Percentiles rank a stretch among this genome's conserved stretches.
Conservation (phyloP, 1,139 yeast species). For the Suzukiozyma palmioleophila region DNA sequence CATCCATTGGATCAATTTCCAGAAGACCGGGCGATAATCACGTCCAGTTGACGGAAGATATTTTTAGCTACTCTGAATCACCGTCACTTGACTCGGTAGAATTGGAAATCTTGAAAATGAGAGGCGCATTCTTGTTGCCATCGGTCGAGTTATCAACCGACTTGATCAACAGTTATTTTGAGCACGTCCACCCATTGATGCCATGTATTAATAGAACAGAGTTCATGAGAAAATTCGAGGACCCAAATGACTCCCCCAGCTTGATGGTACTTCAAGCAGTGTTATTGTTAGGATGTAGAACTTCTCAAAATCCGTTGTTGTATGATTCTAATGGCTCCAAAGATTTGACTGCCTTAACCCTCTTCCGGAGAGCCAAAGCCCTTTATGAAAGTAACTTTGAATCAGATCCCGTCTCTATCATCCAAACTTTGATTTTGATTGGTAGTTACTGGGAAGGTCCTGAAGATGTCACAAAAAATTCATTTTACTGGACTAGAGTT, state of each 20-base stretch:
- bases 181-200: conserved; percentile 62
- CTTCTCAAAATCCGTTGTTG: conserved; percentile 53
- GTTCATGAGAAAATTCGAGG: conserved; percentile 54
- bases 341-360: conserved; percentile 56
- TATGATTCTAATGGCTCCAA: conserved; percentile 55
- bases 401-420: conserved; percentile 60
- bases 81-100: conserved; percentile 59
- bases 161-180: conserved; percentile 60
- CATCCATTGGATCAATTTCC: conserved; percentile 39
- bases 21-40: conserved; percentile 45
- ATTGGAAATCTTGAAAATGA: conserved; percentile 57
- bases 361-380: conserved; percentile 75
- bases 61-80: conserved; percentile 31
- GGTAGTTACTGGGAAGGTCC: conserved; percentile 79
- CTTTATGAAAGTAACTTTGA: conserved; percentile 72
- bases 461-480: conserved; percentile 70
- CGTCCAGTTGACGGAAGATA: conserved; percentile 37
- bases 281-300: conserved; percentile 65
- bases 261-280: conserved; percentile 66
- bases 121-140: conserved; percentile 74
- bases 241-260: conserved; percentile 64
- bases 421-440: conserved; percentile 62
- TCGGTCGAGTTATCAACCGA: conserved; percentile 57
- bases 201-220: conserved; percentile 66
- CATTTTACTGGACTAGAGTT: conserved; percentile 73